A percentile compares a stretch with the other conserved stretches of the same genome.
phyloP scores from a whole-genome alignment of 345 rosid genomes.

The Linum trigynum region DNA sequence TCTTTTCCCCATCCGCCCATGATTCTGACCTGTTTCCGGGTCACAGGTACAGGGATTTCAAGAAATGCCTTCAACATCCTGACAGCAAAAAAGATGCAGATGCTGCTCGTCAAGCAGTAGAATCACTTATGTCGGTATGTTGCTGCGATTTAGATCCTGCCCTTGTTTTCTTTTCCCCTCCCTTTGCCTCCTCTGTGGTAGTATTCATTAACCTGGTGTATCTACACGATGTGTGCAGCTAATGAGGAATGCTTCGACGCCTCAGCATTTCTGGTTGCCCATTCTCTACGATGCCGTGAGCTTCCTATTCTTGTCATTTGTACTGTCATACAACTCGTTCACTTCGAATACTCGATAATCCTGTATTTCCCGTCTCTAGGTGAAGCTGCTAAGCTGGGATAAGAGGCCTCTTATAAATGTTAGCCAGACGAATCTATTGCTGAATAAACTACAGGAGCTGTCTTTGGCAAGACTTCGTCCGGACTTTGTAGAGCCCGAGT shows the following conservation, averaged over 20 bases:
- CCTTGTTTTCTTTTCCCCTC: not conserved
- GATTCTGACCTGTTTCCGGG: constrained; percentile 3
- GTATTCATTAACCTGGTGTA: not conserved
- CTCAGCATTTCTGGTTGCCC: constrained; percentile 86
- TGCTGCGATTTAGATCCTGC: not conserved
- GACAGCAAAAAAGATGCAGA: constrained; percentile 44
- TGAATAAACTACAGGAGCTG: constrained; percentile 76
- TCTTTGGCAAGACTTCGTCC: constrained; percentile 68
- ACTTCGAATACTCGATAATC: not conserved
- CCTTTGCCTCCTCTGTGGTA: not conserved
- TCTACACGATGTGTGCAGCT: constrained; percentile 39
- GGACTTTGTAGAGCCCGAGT: constrained; percentile 47
- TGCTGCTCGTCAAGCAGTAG: constrained; percentile 60
- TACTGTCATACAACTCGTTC: not conserved
- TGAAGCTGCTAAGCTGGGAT: constrained; percentile 71
- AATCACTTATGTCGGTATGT: constrained; percentile 68
- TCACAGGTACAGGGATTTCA: constrained; percentile 85
- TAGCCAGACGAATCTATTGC: constrained; percentile 54
- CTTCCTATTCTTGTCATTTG: not conserved
- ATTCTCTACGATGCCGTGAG: constrained; percentile 84
- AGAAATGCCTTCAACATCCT: constrained; percentile 62
- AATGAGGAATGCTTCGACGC: constrained; percentile 83
- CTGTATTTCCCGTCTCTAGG: constrained; percentile 19
- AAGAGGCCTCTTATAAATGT: constrained; percentile 59
- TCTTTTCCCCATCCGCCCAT: not conserved